Conservation (phyloP, 345 rosid species). For the Angophora floribunda region DNA sequence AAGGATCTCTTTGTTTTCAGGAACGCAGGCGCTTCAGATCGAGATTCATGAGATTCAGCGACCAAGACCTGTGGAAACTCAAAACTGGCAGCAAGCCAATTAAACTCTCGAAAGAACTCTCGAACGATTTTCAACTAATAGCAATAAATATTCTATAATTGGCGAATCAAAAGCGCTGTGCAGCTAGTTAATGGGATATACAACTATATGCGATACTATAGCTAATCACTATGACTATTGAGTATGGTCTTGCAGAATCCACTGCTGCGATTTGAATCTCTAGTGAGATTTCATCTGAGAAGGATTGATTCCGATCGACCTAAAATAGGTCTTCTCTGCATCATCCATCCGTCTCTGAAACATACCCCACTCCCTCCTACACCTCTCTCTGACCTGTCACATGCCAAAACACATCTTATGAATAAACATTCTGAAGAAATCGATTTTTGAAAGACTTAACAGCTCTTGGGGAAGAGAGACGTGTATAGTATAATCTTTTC, state of each 20-base stretch:
- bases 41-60: not conserved
- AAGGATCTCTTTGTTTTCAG: not conserved
- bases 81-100: not conserved
- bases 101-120: not conserved
- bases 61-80: not conserved
- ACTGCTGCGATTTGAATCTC: not conserved
- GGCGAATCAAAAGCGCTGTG: not conserved
- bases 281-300: conserved; percentile 25
- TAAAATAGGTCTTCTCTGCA: conserved; percentile 59
- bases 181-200: not conserved
- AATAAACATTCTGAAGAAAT: not conserved
- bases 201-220: not conserved
- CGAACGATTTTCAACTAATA: not conserved
- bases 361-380: conserved; percentile 74
- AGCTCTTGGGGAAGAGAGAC: not conserved
- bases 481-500: not conserved
- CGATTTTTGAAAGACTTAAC: not conserved
- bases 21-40: not conserved
- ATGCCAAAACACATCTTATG: not conserved
- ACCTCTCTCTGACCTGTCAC: conserved; percentile 82
- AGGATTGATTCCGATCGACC: conserved; percentile 10
- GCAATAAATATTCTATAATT: not conserved
- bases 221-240: not conserved
- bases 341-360: conserved; percentile 45
- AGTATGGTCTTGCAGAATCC: not conserved